Evolutionary conservation across 2,329 filamentous ascomycete genomes (phyloP), one percentile per base, ranked within the genome.

Genomic region (Reticulascus tulasneorum): DNA sequence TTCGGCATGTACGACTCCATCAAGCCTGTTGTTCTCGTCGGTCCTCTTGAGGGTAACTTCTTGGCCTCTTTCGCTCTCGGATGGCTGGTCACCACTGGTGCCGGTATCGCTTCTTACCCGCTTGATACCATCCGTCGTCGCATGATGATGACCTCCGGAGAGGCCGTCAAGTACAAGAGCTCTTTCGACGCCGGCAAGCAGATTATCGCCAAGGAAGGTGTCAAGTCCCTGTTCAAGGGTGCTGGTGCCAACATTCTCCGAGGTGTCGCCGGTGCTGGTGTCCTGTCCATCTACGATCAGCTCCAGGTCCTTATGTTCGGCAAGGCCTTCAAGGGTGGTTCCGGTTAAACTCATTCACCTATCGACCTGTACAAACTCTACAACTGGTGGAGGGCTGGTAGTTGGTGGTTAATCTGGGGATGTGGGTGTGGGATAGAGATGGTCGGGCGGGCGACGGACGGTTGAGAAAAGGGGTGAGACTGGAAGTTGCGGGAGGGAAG

Each of bases 1-100:
- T 98, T 98, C 86, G 93, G 93, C 69, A 86, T 98, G 86, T 98
- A 98, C 89, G 93, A 98, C 79, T 98, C 93, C 59, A 84, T 98
- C 82, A 98, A 98, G 89, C 93, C 93, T 59, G 87, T 97, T 64
- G 71, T 97, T 73, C 88, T 98, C 54, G 81, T 85, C 67, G 93
- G 93, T 68, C 49, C 67, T 69, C 88, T 98, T 60, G 82, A 89
- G 76, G 90, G 90, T 77, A 96, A 91, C 87, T 98, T 98, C 90
- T 77, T 98, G 63, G 93, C 93, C 70, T 98, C 93, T 56, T 98
- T 98, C 89, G 64, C 80, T 66, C 93, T 98, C 73, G 93, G 93
- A 68, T 98, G 93, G 93, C 77, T 79, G 73, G 93, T 98, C 81
- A 98, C 93, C 77, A 98, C 93, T 69, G 93, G 86, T 94, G 93